Percentiles rank a stretch among this genome's conserved stretches.
Conservation (phyloP, 1,284 basidiomycete species). For the Tetrapyrgos nigripes region DNA sequence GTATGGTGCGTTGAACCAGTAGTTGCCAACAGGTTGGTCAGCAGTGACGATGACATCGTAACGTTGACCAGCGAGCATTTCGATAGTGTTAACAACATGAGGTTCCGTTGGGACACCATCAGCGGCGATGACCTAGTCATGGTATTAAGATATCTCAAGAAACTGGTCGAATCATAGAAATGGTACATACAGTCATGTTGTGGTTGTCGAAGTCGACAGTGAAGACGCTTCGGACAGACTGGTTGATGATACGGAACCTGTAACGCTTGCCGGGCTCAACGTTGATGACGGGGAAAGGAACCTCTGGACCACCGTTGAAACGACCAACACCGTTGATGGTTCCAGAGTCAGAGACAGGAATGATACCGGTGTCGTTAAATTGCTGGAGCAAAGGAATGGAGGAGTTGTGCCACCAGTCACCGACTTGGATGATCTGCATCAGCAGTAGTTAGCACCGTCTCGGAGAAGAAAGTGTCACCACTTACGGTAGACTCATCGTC, state of each 20-base stretch:
- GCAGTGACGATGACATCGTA: conserved; percentile 32
- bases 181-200: conserved; percentile 41
- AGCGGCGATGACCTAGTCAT: conserved; percentile 27
- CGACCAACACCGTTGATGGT: conserved; percentile 38
- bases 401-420: conserved; percentile 28
- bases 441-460: conserved; percentile 22
- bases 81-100: conserved; percentile 28
- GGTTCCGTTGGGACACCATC: conserved; percentile 35
- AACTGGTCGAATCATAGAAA: conserved; percentile 15
- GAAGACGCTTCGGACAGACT: conserved; percentile 32
- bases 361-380: conserved; percentile 22
- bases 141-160: conserved; percentile 37
- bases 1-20: conserved; percentile 32
- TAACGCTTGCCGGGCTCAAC: conserved; percentile 41
- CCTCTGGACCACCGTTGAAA: conserved; percentile 35
- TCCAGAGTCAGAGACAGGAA: conserved; percentile 31
- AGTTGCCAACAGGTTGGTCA: conserved; percentile 35
- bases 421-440: conserved; percentile 21
- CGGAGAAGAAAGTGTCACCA: conserved; percentile 24
- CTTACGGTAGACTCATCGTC: conserved; percentile 29
- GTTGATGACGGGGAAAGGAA: conserved; percentile 31
- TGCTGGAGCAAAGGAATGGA: conserved; percentile 18
- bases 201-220: conserved; percentile 46
- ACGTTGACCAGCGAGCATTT: conserved; percentile 32
- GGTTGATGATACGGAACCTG: conserved; percentile 52